These are phyloP conservation scores for Peniophora sp. DNA, from an alignment of 1,284 basidiomycete genomes.

Conservation along the genomic window DNA sequence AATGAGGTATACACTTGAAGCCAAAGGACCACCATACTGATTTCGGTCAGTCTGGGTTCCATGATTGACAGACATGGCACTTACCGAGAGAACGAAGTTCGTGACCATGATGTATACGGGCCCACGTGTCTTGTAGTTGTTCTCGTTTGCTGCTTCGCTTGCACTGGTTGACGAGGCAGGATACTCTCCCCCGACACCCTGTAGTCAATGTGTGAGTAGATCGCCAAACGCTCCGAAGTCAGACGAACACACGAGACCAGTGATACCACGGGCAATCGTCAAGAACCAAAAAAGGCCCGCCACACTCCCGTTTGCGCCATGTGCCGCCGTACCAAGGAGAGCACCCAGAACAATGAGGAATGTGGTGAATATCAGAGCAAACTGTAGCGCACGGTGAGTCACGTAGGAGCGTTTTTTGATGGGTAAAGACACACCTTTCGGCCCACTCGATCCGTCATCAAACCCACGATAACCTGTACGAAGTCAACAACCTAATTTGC, in stretches of 20 bases:
- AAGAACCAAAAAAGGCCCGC: constrained; percentile 73
- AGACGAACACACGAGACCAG: constrained; percentile 48
- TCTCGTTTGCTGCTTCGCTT: constrained; percentile 70
- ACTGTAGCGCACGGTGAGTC: neutral
- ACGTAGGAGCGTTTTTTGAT: neutral
- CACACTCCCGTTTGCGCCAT: constrained; percentile 50
- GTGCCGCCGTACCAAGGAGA: constrained; percentile 64
- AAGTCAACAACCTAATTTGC: neutral
- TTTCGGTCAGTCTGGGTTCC: constrained; percentile 9
- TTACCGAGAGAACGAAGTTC: constrained; percentile 54
- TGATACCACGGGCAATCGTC: constrained; percentile 64
- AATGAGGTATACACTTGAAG: constrained; percentile 65
- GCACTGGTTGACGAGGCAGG: constrained; percentile 64
- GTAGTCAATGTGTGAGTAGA: constrained; percentile 1
- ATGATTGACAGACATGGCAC: constrained; percentile 7
- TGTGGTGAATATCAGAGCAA: constrained; percentile 63
- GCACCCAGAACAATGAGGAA: constrained; percentile 65
- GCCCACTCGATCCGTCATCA: constrained; percentile 66
- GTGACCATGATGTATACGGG: constrained; percentile 75
- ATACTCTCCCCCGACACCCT: constrained; percentile 76
- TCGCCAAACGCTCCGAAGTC: constrained; percentile 4
- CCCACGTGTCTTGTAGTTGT: constrained; percentile 51
- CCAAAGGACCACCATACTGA: constrained; percentile 63
- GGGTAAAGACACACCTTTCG: constrained; percentile 37
- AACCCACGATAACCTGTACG: constrained; percentile 42